Conservation (phyloP, 2,329 filamentous ascomycete genomes). For the Aureobasidium sp. region DNA sequence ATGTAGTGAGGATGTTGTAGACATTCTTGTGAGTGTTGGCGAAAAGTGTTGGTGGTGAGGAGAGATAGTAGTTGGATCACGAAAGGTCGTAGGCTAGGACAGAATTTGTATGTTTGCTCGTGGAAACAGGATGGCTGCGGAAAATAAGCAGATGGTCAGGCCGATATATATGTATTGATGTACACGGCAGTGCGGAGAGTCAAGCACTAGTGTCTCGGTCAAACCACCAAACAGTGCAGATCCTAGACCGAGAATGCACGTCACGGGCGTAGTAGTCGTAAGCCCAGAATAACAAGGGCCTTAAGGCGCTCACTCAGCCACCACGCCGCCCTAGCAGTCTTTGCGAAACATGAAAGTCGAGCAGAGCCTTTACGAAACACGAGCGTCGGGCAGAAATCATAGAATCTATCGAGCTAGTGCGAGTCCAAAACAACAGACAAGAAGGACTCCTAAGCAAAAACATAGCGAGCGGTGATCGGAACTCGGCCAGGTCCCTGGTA, state of each 20-base stretch:
- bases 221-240: not conserved
- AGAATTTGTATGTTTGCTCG: not conserved
- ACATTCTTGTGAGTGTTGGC: constrained; percentile 1
- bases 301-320: not conserved
- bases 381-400: not conserved
- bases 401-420: not conserved
- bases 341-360: constrained; percentile 1
- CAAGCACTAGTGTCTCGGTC: constrained; percentile 7
- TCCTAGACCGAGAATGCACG: not conserved
- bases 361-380: constrained; percentile 3
- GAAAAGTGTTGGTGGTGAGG: not conserved
- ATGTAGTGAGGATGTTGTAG: not conserved
- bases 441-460: not conserved
- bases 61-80: not conserved
- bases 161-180: constrained; percentile 8
- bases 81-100: not conserved
- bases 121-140: not conserved
- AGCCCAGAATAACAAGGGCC: constrained; percentile 1
- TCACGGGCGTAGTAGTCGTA: not conserved
- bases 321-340: not conserved
- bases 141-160: constrained; percentile 1
- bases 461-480: not conserved
- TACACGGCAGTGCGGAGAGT: not conserved
- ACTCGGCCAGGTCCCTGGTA: not conserved
- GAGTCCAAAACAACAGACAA: constrained; percentile 1